Percentiles rank a stretch among this genome's conserved stretches.
Conservation (phyloP, 2,329 filamentous ascomycete genomes). For the Monilinia vaccinii-corymbosi region DNA sequence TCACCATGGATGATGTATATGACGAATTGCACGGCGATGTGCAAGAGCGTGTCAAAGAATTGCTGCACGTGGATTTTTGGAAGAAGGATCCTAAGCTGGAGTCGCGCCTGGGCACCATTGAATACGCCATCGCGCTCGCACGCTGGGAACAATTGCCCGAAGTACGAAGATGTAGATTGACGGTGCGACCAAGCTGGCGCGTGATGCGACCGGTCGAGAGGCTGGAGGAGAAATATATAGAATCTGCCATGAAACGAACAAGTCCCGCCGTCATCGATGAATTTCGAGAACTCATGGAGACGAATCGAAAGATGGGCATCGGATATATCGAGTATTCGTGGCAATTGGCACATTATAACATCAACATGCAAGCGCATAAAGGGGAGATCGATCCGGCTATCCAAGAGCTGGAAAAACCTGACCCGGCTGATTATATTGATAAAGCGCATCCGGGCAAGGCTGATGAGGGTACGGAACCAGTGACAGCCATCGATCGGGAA, state of each 20-base stretch:
- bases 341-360: neutral
- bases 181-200: neutral
- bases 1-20: neutral
- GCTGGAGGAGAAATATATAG: neutral
- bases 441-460: neutral
- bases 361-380: neutral
- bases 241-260: neutral
- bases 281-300: neutral
- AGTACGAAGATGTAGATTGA: neutral
- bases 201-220: neutral
- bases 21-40: neutral
- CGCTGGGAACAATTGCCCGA: neutral
- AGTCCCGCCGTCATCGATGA: neutral
- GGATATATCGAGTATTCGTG: constrained; percentile 4
- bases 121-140: neutral
- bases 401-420: neutral
- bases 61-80: neutral
- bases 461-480: neutral
- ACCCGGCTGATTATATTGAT: neutral
- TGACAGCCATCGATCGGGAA: neutral
- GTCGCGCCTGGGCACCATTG: neutral
- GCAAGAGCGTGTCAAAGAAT: neutral
- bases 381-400: neutral
- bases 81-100: neutral
- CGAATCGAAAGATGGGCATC: neutral